These are phyloP conservation scores for Teratosphaeria nubilosa DNA, from an alignment of 2,329 filamentous ascomycete species.

Conservation along the genomic window DNA sequence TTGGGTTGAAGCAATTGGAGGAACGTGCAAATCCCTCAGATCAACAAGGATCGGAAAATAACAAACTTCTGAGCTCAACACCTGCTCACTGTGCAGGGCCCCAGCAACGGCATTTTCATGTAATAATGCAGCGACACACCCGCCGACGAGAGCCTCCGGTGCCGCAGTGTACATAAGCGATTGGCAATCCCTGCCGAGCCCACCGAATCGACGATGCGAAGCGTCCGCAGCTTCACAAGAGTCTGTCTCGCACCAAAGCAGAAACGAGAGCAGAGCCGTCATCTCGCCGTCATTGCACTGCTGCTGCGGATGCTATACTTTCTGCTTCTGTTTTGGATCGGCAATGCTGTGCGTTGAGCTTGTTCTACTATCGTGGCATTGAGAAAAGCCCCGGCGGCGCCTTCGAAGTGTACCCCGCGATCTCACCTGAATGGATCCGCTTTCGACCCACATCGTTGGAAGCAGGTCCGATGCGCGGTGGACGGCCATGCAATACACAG, in stretches of 20 bases:
- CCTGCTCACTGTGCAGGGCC: background rate
- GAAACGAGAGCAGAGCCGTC: background rate
- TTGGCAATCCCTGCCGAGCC: background rate
- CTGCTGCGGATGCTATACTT: background rate
- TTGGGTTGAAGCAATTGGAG: background rate
- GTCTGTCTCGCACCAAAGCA: background rate
- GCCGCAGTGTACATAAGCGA: background rate
- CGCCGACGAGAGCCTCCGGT: background rate
- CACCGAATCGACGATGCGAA: background rate
- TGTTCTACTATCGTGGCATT: background rate
- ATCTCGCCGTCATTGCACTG: constrained; percentile 1
- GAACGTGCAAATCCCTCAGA: background rate
- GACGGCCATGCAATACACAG: background rate
- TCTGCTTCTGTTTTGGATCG: background rate
- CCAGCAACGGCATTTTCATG: background rate
- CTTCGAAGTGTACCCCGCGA: background rate
- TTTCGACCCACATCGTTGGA: background rate
- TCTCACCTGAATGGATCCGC: background rate
- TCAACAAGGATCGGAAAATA: background rate
- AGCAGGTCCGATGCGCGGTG: background rate
- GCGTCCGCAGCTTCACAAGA: background rate
- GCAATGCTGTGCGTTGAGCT: background rate
- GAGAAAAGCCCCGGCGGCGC: background rate
- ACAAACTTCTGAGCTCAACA: background rate
- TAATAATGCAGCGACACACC: background rate